phyloP scores from a whole-genome alignment of 331 rosid species.

The Stylosanthes scabra region DNA sequence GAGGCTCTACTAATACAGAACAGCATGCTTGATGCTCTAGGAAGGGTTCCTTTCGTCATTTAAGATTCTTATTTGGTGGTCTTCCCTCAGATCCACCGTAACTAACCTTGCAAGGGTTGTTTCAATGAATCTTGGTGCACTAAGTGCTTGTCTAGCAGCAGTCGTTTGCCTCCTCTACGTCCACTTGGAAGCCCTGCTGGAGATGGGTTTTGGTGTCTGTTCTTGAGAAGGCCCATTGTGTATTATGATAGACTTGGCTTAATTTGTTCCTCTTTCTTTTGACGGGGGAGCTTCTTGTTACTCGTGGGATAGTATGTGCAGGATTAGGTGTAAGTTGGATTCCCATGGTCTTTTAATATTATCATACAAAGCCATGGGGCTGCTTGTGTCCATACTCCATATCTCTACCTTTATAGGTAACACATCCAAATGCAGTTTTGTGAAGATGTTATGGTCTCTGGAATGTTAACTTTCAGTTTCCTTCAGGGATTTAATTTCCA shows the following conservation, averaged over 20 bases:
- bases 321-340: conserved; percentile 58
- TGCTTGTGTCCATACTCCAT: conserved; percentile 41
- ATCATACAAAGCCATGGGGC: conserved; percentile 55
- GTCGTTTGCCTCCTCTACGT: conserved; percentile 95
- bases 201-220: conserved; percentile 87
- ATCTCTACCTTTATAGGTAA: conserved; percentile 41
- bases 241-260: conserved; percentile 51
- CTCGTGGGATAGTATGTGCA: conserved; percentile 64
- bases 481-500: no score
- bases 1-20: conserved; percentile 76
- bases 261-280: conserved; percentile 52
- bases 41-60: conserved; percentile 94
- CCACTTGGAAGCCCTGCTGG: conserved; percentile 95
- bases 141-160: conserved; percentile 98
- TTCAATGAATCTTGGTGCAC: conserved; percentile 92
- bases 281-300: conserved; percentile 66
- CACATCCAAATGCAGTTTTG: conserved; percentile 10
- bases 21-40: conserved; percentile 99
- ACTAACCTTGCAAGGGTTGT: conserved; percentile 74
- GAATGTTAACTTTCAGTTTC: no score
- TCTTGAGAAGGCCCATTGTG: conserved; percentile 73
- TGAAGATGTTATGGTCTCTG: no score
- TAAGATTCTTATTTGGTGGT: conserved; percentile 83
- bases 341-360: conserved; percentile 59
- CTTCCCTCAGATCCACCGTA: conserved; percentile 76